Evolutionary conservation across 371 early-diverging fungal genomes (phyloP), one percentile per base, ranked within the genome.

Genomic region (Thermomucor indicae-seudaticae): DNA sequence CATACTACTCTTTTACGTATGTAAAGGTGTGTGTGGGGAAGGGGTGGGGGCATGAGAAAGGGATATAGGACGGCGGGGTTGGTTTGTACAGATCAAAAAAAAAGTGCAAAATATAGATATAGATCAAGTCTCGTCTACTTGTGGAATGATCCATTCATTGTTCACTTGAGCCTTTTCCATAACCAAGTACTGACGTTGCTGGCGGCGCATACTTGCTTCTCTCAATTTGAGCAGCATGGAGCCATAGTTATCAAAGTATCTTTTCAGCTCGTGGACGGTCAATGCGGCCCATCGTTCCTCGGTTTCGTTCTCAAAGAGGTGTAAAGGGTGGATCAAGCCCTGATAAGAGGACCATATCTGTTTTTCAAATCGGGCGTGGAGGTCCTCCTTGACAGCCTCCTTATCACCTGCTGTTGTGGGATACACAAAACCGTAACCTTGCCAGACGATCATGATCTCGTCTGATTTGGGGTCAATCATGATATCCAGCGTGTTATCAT

Each of bases 191-290:
- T 70, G 59, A 16, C 43, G 44, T 35, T 70, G 70, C 20, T 70
- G 70, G 24, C 67, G 47, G 7, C 47, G 23, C 70, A 70, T 70
- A 28, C 67, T 53, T 10, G 59, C 28, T 45, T 70, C 62, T 29
- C 67, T 54, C 28, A 70, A 57, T 42, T 64, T 64, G 17, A 71
- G 49, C 50, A 71, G 57, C 67, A 71, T 67, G 7, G 72, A 71
- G 6, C 72, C 72, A 50, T 71, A 71, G 24, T 71, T 71, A 40
- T 67, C 65, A 42, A 49, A 71, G 37, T 71, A 71, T 2, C 58
- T 59, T 51, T 49, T 53, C 34, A 71, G 49, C 30, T 71, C 72
- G 16, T 39, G 47, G 0, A 71, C 72, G 38, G 37, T 56, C 8
- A 70, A 38, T 0, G 54, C 59, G 3, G 47, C 27, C 65, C 70